A percentile compares a stretch with the other conserved stretches of the same genome.
phyloP scores from a whole-genome alignment of 2,329 filamentous ascomycete species.

The Fusarium proliferatum region DNA sequence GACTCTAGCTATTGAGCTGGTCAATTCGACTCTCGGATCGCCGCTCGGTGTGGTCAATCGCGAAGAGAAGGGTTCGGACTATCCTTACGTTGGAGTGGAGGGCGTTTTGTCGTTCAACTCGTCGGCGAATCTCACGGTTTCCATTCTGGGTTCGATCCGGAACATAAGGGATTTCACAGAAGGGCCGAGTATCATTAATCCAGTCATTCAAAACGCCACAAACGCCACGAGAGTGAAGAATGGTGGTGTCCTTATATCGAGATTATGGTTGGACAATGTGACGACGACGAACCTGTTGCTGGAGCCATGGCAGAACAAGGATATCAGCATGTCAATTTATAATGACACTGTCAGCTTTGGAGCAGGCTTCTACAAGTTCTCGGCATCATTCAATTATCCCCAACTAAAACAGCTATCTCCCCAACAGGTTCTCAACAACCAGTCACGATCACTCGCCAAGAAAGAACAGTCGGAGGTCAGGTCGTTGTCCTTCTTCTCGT shows the following conservation, averaged over 20 bases:
- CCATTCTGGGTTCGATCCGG: conserved; percentile 71
- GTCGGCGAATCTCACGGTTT: conserved; percentile 64
- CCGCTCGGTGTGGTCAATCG: conserved; percentile 60
- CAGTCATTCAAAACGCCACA: conserved; percentile 66
- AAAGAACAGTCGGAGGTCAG: conserved; percentile 40
- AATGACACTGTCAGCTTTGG: conserved; percentile 60
- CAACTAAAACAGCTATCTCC: conserved; percentile 66
- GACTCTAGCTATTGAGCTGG: conserved; percentile 62
- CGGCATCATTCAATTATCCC: conserved; percentile 70
- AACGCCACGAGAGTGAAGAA: conserved; percentile 52
- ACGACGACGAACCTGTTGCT: conserved; percentile 67
- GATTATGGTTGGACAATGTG: conserved; percentile 71
- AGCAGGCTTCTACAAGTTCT: conserved; percentile 67
- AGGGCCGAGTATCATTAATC: conserved; percentile 63
- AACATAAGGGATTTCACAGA: conserved; percentile 73
- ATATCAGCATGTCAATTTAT: conserved; percentile 45
- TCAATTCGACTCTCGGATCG: conserved; percentile 60
- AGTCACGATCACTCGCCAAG: conserved; percentile 57
- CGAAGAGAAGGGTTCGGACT: conserved; percentile 36
- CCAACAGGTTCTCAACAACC: conserved; percentile 60
- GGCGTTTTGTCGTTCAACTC: conserved; percentile 67
- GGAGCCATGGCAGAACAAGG: conserved; percentile 47
- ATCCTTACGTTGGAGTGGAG: conserved; percentile 63
- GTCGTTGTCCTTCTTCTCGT: conserved; percentile 70
- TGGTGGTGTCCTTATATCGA: conserved; percentile 60